Percentiles rank a stretch among this genome's conserved stretches.
phyloP scores from a whole-genome alignment of 805 yeast genomes.

The Metahyphopichia silvanorum region DNA sequence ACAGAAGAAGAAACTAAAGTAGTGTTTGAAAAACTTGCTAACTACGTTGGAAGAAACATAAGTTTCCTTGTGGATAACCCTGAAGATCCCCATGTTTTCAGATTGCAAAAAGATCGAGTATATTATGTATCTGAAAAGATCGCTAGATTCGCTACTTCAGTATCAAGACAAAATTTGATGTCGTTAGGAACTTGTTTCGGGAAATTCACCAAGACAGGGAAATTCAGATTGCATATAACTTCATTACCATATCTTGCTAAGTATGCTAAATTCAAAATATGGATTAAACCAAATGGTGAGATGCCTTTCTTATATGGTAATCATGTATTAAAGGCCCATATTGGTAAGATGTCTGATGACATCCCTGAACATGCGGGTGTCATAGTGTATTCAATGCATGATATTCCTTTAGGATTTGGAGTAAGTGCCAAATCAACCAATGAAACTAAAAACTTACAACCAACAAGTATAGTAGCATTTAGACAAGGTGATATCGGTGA shows the following conservation, averaged over 20 bases:
- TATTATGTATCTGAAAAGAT: conserved; percentile 84
- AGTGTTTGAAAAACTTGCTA: conserved; percentile 93
- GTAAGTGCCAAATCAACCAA: conserved; percentile 88
- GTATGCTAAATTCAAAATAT: conserved; percentile 87
- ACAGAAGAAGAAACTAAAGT: conserved; percentile 97
- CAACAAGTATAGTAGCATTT: conserved; percentile 91
- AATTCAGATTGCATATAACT: conserved; percentile 94
- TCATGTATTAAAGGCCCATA: conserved; percentile 93
- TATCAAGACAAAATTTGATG: conserved; percentile 86
- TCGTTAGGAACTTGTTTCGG: conserved; percentile 93
- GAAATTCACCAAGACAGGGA: conserved; percentile 95
- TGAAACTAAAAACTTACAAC: conserved; percentile 84
- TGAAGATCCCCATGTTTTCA: conserved; percentile 88
- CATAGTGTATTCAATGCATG: conserved; percentile 85
- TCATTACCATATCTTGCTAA: conserved; percentile 77
- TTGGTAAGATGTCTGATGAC: conserved; percentile 96
- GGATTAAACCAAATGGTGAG: conserved; percentile 97
- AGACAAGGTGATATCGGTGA: conserved; percentile 98
- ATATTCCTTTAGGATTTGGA: conserved; percentile 93
- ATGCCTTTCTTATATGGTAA: conserved; percentile 98
- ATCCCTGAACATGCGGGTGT: conserved; percentile 98
- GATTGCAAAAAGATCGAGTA: conserved; percentile 94
- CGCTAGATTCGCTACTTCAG: conserved; percentile 85
- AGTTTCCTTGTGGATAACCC: conserved; percentile 80
- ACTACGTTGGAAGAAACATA: conserved; percentile 94